Base-by-base conservation (phyloP, 306 rosid genomes). In the Luffa aegyptiaca region DNA sequence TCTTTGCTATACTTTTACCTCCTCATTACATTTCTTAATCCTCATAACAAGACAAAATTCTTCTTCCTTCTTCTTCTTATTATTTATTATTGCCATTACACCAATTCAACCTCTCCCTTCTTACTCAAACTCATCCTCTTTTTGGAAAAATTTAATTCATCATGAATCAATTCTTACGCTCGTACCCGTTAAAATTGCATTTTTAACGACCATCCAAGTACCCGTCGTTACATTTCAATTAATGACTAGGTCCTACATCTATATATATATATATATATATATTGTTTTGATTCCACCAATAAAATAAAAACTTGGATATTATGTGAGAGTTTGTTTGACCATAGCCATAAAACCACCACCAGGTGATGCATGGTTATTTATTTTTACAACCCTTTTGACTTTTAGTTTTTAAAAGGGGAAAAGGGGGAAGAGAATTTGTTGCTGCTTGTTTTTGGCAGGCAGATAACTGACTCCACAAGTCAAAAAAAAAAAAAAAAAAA, bases 381-480 rank as follows among this genome's bases (percentile, higher is more conserved):
- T 10, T 70, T 70, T 71, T 69, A 69, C 75, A 69, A 6, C 76
- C 48, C 59, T 48, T 72, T 72, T 48, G 56, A 71, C 37, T 33
- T 72, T 48, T 48, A 1, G 1, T 44, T 72, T 48, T 48, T 48
- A 3, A 21, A 2, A 72, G 44, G 49, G 13, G 31, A 21, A 31
- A 72, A 33, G 46, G 26, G 39, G 17, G 5, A 66, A 66, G 4
- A 39, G 45, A 59, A 59, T 26, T 59, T 26, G 37, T 11, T 59
- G 39, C 37, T 21, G 5, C n/a, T 57, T 57, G 33, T 57, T 57
- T 26, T 26, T 26, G 31, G 31, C 31, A 26, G 31, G 31, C 31
- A 26, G 0, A 26, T 26, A 39, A 39, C 42, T 39, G 42, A 39
- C 5, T 39, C 5, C 0, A 39, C 5, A 39, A 39, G 42, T 39